Evolutionary conservation across 306 rosid genomes (phyloP), one percentile per base, ranked within the genome.

Genomic region (Boehmeria nivea): DNA sequence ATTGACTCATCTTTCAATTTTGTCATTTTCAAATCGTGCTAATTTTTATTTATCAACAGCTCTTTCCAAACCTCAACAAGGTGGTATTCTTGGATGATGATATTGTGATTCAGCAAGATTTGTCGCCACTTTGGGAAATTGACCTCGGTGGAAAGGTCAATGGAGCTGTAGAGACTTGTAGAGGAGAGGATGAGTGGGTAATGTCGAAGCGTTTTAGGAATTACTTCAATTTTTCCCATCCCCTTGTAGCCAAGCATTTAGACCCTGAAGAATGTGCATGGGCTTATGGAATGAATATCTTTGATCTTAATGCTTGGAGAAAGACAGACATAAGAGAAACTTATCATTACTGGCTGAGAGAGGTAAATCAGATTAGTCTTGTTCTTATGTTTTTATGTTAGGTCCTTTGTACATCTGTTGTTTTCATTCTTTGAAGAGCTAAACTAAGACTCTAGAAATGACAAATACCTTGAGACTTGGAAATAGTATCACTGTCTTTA

Each of bases 211-310:
- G 60, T 19, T 93, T 87, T 73, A 78, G 83, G 80, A 87, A 87
- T 72, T 93, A 93, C 76, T 93, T 93, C 73, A 93, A 93, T 66
- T 93, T 93, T 76, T 83, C 99, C 27, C 96, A 93, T 64, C 99
- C 99, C 42, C 77, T 77, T 42, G 54, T 93, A 57, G 66, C 74
- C 50, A 59, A 73, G 60, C 59, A 80, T 73, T 75, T 93, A 76
- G 81, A 93, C 66, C 96, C 99, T 59, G 84, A 87, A 37, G 95
- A 93, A 64, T 93, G 99, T 75, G 99, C 96, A n/a, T 93, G 99
- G 99, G 99, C 99, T 59, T 93, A 87, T 57, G 95, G 96, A 69
- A 87, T 93, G 99, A 93, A 93, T 76, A 12, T 93, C 42, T 93
- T 93, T 73, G 96, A 93, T 81, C 77, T 93, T 48, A 85, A 59